Conservation (phyloP, 202 grass and related monocot species). For the Brachypodium distachyon region DNA sequence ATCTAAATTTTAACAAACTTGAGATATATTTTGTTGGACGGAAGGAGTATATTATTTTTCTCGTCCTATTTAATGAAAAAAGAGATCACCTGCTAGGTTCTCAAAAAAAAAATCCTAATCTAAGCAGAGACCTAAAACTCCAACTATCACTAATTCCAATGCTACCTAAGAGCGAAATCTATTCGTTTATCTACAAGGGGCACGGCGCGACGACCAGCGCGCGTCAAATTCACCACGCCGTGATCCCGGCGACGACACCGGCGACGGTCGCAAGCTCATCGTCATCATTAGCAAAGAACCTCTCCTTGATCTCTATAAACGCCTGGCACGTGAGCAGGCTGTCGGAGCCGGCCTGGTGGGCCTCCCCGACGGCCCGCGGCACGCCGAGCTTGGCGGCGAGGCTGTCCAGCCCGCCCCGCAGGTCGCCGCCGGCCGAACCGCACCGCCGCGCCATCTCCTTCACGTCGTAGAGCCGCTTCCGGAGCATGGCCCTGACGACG, state of each 20-base stretch:
- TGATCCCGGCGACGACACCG: not conserved
- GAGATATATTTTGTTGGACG: no score
- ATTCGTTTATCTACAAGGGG: not conserved
- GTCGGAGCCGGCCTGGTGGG: conserved; percentile 26
- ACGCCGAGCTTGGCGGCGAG: conserved; percentile 15
- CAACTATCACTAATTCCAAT: no score
- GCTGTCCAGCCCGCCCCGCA: conserved; percentile 12
- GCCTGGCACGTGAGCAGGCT: conserved; percentile 20
- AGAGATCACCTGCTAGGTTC: no score
- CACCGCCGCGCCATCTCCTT: conserved; percentile 19
- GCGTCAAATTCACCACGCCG: not conserved
- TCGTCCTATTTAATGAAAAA: no score
- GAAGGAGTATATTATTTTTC: no score
- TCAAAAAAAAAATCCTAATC: no score
- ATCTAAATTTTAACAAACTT: no score
- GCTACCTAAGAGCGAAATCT: not conserved
- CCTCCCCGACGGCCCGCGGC: not conserved
- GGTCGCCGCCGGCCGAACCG: not conserved
- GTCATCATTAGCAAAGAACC: conserved; percentile 10
- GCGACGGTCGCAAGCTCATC: not conserved
- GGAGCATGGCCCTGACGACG: not conserved
- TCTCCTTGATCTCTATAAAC: not conserved
- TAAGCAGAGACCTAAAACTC: no score
- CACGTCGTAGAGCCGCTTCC: not conserved
- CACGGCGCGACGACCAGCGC: not conserved